phyloP scores from a whole-genome alignment of 768 basidiomycete species.

The Termitomyces sp. region DNA sequence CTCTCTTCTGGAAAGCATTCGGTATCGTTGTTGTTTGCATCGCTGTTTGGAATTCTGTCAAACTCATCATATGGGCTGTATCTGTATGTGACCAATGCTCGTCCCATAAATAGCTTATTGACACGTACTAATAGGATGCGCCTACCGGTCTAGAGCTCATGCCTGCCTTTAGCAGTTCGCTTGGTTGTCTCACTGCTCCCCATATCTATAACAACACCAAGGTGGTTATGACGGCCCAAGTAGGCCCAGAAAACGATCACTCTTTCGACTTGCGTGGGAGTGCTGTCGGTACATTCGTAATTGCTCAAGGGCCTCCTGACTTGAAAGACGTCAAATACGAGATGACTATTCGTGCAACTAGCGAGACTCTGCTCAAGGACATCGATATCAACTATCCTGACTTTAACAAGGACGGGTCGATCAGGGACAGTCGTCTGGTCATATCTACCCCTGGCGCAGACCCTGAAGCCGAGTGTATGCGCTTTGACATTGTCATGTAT shows the following conservation, averaged over 20 bases:
- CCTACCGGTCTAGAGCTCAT: slow-evolving; percentile 51
- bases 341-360: slow-evolving; percentile 38
- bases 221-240: slow-evolving; percentile 30
- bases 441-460: slow-evolving; percentile 30
- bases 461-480: slow-evolving; percentile 34
- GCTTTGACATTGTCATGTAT: slow-evolving; percentile 47
- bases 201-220: slow-evolving; percentile 38
- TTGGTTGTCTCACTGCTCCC: slow-evolving; percentile 41
- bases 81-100: slow-evolving; percentile 26
- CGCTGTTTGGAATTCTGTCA: slow-evolving; percentile 35
- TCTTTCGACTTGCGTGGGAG: slow-evolving; percentile 40
- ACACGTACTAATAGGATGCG: slow-evolving; percentile 26
- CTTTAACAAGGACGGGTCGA: slow-evolving; percentile 21
- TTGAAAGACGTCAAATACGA: slow-evolving; percentile 42
- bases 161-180: slow-evolving; percentile 47
- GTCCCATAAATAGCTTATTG: not conserved
- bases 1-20: slow-evolving; percentile 49
- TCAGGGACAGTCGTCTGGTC: slow-evolving; percentile 29
- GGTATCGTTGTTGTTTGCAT: slow-evolving; percentile 41
- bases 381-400: slow-evolving; percentile 31
- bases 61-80: slow-evolving; percentile 40
- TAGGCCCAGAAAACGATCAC: slow-evolving; percentile 31
- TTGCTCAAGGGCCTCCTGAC: slow-evolving; percentile 37
- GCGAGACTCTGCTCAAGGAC: slow-evolving; percentile 32
- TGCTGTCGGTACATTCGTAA: slow-evolving; percentile 44